A percentile compares a stretch with the other conserved stretches of the same genome.
Conservation (phyloP, 2,329 filamentous ascomycete genomes). For the Penicillium sp. region DNA sequence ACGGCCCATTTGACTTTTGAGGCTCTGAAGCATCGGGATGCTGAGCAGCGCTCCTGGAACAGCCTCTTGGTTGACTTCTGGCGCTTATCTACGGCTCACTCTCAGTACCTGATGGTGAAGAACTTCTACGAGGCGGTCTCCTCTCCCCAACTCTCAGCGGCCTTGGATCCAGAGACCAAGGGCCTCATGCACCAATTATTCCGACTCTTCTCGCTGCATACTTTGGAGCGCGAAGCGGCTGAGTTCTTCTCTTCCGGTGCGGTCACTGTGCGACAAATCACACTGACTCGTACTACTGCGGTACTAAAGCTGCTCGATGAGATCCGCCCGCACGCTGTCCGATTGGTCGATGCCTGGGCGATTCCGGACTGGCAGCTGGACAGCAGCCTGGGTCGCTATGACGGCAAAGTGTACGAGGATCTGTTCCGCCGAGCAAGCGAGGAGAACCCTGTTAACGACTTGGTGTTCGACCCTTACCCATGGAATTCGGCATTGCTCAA, state of each 20-base stretch:
- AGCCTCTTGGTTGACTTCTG: constrained; percentile 75
- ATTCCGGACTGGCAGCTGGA: constrained; percentile 79
- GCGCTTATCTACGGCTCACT: constrained; percentile 70
- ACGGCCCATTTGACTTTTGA: constrained; percentile 73
- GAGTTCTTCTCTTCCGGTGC: constrained; percentile 72
- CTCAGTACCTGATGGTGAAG: constrained; percentile 75
- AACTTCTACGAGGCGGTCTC: constrained; percentile 72
- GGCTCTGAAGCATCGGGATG: constrained; percentile 69
- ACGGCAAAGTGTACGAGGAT: constrained; percentile 75
- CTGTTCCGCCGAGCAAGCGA: constrained; percentile 70
- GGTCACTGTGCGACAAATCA: constrained; percentile 69
- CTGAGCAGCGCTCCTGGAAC: constrained; percentile 75
- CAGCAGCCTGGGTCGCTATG: constrained; percentile 65
- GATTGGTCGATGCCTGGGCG: constrained; percentile 70
- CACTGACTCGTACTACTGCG: constrained; percentile 63
- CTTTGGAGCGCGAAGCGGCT: constrained; percentile 65
- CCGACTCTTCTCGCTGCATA: constrained; percentile 63
- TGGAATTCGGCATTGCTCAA: constrained; percentile 60
- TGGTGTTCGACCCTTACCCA: constrained; percentile 71
- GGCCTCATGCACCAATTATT: constrained; percentile 64
- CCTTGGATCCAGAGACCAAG: constrained; percentile 58
- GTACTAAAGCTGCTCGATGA: constrained; percentile 70
- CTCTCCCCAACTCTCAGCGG: constrained; percentile 49
- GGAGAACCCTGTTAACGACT: constrained; percentile 69
- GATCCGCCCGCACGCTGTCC: constrained; percentile 69